Percentiles rank a stretch among this genome's conserved stretches.
Conservation (phyloP, 2,329 filamentous ascomycete species). For the Talaromyces atroroseus region DNA sequence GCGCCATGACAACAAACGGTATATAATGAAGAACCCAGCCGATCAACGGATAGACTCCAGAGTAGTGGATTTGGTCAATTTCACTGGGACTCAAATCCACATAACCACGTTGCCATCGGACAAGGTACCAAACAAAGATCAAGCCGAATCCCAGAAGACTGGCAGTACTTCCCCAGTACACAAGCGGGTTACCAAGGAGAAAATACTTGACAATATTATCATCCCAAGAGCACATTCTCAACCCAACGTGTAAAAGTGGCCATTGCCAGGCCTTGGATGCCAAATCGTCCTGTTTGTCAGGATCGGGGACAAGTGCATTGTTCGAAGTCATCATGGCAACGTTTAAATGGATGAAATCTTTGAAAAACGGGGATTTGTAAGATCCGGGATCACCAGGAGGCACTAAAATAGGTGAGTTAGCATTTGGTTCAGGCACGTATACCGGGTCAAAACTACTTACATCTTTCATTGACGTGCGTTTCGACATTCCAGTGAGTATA, state of each 20-base stretch:
- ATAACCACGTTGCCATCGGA: constrained; percentile 96
- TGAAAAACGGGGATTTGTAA: constrained; percentile 95
- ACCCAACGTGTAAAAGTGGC: constrained; percentile 89
- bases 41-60: constrained; percentile 81
- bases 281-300: constrained; percentile 97
- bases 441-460: constrained; percentile 49
- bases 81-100: constrained; percentile 71
- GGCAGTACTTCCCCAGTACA: constrained; percentile 91
- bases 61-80: constrained; percentile 91
- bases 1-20: constrained; percentile 94
- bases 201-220: constrained; percentile 96
- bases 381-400: constrained; percentile 81
- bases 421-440: not conserved
- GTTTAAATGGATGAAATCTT: constrained; percentile 96
- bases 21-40: constrained; percentile 97
- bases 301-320: constrained; percentile 94
- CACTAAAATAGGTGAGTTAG: constrained; percentile 41
- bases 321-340: constrained; percentile 99
- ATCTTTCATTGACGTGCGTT: constrained; percentile 85
- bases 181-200: constrained; percentile 88
- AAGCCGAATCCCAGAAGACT: constrained; percentile 68
- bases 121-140: constrained; percentile 73
- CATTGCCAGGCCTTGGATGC: constrained; percentile 98
- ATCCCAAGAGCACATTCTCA: constrained; percentile 98
- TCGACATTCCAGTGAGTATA: constrained; percentile 99